These are phyloP conservation scores for Geranium incanum DNA, from an alignment of 441 rosid genomes.

Conservation along the genomic window DNA sequence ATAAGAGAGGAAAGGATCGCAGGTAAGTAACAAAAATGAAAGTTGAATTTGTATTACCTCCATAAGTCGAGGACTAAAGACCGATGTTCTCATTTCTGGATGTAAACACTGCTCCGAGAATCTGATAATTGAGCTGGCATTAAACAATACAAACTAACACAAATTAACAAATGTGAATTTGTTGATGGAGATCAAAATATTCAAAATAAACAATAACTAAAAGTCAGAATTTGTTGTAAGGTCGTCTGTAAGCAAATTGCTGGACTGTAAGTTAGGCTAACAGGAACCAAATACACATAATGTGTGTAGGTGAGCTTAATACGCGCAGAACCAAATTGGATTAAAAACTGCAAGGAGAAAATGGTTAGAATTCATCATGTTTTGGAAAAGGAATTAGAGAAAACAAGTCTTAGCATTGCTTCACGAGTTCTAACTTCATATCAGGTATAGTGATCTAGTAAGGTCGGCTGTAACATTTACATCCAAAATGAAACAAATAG, in stretches of 20 bases:
- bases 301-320: neutral
- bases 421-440: neutral
- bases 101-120: conserved; percentile 77
- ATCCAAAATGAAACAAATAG: neutral
- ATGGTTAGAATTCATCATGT: neutral
- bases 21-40: conserved; percentile 1
- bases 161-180: neutral
- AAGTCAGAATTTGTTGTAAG: neutral
- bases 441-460: neutral
- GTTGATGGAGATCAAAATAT: neutral
- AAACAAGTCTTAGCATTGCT: neutral
- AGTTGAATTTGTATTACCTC: conserved; percentile 45
- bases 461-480: neutral
- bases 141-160: conserved; percentile 18
- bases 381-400: neutral
- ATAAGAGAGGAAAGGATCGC: conserved; percentile 14
- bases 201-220: neutral
- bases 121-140: conserved; percentile 67
- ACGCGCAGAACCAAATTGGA: neutral
- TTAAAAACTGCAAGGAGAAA: neutral
- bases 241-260: neutral
- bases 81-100: conserved; percentile 56
- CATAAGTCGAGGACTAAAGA: conserved; percentile 98
- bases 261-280: neutral
- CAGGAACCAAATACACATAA: neutral